Evolutionary conservation across 495 filamentous ascomycete species (phyloP).

Genomic region (Penicillium robsamsonii): DNA sequence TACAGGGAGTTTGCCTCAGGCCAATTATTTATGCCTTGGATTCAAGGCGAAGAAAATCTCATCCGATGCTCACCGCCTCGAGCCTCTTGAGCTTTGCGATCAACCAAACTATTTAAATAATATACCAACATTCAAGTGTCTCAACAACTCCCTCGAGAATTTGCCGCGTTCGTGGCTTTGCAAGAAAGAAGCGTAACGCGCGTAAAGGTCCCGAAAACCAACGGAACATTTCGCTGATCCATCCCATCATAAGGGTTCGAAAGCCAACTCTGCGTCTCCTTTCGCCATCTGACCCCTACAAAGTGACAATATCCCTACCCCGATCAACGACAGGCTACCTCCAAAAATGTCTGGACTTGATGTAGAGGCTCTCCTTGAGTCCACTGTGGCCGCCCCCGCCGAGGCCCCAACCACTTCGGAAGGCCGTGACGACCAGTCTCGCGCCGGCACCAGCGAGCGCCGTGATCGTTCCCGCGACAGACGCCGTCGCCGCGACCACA

Average conservation of each 20-base stretch:
- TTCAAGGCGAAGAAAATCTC: not conserved
- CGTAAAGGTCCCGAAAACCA: not conserved
- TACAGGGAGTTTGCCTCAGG: not conserved
- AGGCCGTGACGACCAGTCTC: constrained; percentile 58
- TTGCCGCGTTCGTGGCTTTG: not conserved
- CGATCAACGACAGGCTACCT: constrained; percentile 13
- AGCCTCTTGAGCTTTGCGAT: too few species aligned
- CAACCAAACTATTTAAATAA: not conserved
- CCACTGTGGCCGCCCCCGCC: constrained; percentile 62
- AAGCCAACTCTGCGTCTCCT: constrained; percentile 26
- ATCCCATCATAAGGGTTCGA: constrained; percentile 40
- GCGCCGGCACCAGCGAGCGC: constrained; percentile 53
- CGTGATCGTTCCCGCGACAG: constrained; percentile 58
- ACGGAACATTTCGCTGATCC: not conserved
- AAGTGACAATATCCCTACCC: constrained; percentile 47
- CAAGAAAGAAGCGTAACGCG: not conserved
- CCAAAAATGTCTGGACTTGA: constrained; percentile 81
- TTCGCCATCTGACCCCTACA: constrained; percentile 44
- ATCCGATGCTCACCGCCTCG: not conserved
- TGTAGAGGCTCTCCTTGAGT: constrained; percentile 91
- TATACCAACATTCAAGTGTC: not conserved
- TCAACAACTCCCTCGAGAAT: not conserved
- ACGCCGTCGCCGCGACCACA: constrained; percentile 56
- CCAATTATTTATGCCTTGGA: not conserved
- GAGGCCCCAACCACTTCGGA: constrained; percentile 54